These are phyloP conservation scores for Mortierella sp. DNA, from an alignment of 371 early-diverging fungal species.

Conservation along the genomic window DNA sequence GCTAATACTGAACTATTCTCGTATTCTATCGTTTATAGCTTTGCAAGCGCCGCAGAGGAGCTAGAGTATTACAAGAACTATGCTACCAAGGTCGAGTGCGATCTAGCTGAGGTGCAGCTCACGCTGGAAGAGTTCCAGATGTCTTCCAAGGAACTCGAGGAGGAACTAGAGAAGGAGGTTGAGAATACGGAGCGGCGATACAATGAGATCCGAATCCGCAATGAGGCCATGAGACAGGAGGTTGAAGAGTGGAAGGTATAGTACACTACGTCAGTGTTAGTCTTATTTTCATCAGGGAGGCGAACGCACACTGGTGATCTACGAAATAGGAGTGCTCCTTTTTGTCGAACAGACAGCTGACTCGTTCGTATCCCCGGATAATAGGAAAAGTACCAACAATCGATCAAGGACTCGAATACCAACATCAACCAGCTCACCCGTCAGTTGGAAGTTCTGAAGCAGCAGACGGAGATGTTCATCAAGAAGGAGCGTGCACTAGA, in stretches of 20 bases:
- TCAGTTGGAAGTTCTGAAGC: conserved; percentile 79
- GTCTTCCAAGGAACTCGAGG: conserved; percentile 72
- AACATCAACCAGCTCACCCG: conserved; percentile 75
- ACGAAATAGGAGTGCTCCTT: too few relatives aligned
- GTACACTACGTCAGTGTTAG: too few relatives aligned
- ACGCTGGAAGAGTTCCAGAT: conserved; percentile 73
- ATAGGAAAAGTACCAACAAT: conserved; percentile 61
- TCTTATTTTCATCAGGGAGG: too few relatives aligned
- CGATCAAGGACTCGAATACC: conserved; percentile 68
- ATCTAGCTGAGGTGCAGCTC: conserved; percentile 66
- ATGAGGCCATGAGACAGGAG: conserved; percentile 66
- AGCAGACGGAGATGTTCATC: conserved; percentile 78
- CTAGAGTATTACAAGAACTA: conserved; percentile 66
- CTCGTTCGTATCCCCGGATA: too few relatives aligned
- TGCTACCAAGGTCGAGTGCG: conserved; percentile 60
- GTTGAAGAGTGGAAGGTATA: conserved; percentile 82
- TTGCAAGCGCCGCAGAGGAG: conserved; percentile 67
- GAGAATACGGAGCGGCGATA: conserved; percentile 69
- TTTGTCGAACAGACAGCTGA: too few relatives aligned
- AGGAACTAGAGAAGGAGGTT: conserved; percentile 71
- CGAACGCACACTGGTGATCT: too few relatives aligned
- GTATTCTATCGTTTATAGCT: too few relatives aligned
- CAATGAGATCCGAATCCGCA: conserved; percentile 69
- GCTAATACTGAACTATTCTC: too few relatives aligned
- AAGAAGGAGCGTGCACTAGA: conserved; percentile 82